A percentile compares a stretch with the other conserved stretches of the same genome.
phyloP scores from a whole-genome alignment of 2,329 filamentous ascomycete genomes.

The Botrytis paeoniae region DNA sequence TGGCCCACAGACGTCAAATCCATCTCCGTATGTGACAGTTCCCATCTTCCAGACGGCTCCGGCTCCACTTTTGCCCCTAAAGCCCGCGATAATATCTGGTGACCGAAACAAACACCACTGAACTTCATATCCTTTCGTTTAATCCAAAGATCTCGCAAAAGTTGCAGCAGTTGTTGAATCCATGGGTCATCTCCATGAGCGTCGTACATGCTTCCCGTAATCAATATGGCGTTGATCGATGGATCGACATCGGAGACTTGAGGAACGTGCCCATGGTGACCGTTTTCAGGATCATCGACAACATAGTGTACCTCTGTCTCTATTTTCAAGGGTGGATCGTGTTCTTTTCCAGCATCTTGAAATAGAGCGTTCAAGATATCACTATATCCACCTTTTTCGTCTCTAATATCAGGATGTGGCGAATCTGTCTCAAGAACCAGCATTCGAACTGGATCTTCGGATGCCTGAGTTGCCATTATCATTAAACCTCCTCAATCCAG shows the following conservation, averaged over 20 bases:
- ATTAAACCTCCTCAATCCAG: not conserved
- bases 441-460: slow-evolving; percentile 36
- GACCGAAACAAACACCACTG: slow-evolving; percentile 86
- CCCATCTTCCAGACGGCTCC: slow-evolving; percentile 69
- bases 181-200: slow-evolving; percentile 72
- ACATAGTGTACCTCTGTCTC: slow-evolving; percentile 55
- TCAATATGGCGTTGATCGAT: slow-evolving; percentile 72
- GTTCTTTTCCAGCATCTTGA: slow-evolving; percentile 48
- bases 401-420: slow-evolving; percentile 50
- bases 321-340: slow-evolving; percentile 53
- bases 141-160: slow-evolving; percentile 55
- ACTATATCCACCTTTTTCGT: slow-evolving; percentile 51
- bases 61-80: slow-evolving; percentile 64
- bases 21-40: slow-evolving; percentile 71
- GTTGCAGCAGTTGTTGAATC: slow-evolving; percentile 73
- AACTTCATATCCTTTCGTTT: slow-evolving; percentile 61
- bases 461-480: not conserved
- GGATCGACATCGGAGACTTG: slow-evolving; percentile 10
- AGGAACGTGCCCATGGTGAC: slow-evolving; percentile 3
- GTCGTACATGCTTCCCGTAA: slow-evolving; percentile 74
- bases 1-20: slow-evolving; percentile 66
- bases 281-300: slow-evolving; percentile 39
- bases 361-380: slow-evolving; percentile 53
- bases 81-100: slow-evolving; percentile 77
- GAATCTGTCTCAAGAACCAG: slow-evolving; percentile 59